Evolutionary conservation across 805 yeast species (phyloP).

Genomic region (Starmerella stigmatis): DNA sequence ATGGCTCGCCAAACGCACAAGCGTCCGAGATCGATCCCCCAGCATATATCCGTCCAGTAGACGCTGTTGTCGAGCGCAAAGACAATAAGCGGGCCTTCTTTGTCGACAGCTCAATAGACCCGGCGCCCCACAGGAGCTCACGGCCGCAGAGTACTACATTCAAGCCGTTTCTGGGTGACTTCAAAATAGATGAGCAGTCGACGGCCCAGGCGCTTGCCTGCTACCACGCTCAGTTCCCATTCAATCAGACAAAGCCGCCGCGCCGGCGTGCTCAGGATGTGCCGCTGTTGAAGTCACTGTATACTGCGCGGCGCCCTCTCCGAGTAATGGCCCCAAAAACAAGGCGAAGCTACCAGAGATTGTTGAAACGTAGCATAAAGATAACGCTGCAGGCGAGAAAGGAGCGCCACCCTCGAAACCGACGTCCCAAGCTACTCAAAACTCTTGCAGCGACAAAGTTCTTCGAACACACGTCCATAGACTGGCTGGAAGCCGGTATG

Average conservation of each 20-base stretch:
- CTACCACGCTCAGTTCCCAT: slow-evolving; percentile 81
- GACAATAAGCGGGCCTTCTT: slow-evolving; percentile 17
- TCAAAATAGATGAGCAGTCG: slow-evolving; percentile 36
- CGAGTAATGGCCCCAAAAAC: slow-evolving; percentile 60
- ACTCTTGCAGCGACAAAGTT: slow-evolving; percentile 68
- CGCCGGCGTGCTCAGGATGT: slow-evolving; percentile 58
- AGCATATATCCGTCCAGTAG: slow-evolving; percentile 55
- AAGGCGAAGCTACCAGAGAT: slow-evolving; percentile 76
- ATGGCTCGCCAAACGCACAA: slow-evolving; percentile 51
- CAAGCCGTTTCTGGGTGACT: slow-evolving; percentile 34
- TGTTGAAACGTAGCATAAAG: slow-evolving; percentile 63
- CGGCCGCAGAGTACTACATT: neutral
- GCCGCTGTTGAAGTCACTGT: slow-evolving; percentile 74
- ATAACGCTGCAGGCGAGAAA: slow-evolving; percentile 47
- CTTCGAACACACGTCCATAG: slow-evolving; percentile 83
- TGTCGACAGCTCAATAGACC: slow-evolving; percentile 21
- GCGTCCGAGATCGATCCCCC: slow-evolving; percentile 35
- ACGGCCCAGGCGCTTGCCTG: slow-evolving; percentile 43
- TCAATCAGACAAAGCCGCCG: slow-evolving; percentile 34
- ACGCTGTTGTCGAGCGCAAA: slow-evolving; percentile 29
- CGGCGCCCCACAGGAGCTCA: slow-evolving; percentile 23
- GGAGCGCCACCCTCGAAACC: slow-evolving; percentile 31
- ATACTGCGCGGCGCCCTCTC: slow-evolving; percentile 39
- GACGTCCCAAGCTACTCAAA: slow-evolving; percentile 46
- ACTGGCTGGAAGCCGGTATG: slow-evolving; percentile 97